Evolutionary conservation across 306 rosid genomes (phyloP).

Genomic region (Urtica urens): DNA sequence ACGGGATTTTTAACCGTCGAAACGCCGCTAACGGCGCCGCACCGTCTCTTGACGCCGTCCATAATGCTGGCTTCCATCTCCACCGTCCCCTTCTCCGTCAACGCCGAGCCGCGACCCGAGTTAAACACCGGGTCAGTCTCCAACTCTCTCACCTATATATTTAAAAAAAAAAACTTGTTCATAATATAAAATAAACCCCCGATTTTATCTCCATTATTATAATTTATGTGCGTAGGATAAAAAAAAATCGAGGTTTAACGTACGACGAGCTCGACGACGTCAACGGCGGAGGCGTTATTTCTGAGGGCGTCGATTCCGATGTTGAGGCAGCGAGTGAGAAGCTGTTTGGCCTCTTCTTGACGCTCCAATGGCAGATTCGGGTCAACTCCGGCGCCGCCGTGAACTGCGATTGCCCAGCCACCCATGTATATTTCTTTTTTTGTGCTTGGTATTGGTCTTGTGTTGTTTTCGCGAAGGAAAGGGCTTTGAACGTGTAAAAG

Average conservation of each 20-base stretch:
- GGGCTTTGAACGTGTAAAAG: neutral
- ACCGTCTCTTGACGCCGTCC: constrained; percentile 78
- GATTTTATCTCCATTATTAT: neutral
- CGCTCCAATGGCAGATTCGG: constrained; percentile 76
- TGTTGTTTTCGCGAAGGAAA: neutral
- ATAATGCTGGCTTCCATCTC: constrained; percentile 97
- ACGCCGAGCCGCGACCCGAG: constrained; percentile 89
- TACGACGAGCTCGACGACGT: constrained; percentile 91
- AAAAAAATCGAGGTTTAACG: constrained; percentile 12
- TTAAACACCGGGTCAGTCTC: constrained; percentile 82
- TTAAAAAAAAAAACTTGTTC: neutral
- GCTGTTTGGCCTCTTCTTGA: constrained; percentile 75
- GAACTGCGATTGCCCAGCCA: constrained; percentile 90
- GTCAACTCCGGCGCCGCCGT: constrained; percentile 99
- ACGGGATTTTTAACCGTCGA: constrained; percentile 73
- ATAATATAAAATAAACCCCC: neutral
- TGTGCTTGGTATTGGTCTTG: neutral
- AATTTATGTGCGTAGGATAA: neutral
- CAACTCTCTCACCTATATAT: constrained; percentile 52
- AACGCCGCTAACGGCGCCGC: constrained; percentile 88
- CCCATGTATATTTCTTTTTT: constrained; percentile 24
- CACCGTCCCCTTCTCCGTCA: constrained; percentile 70
- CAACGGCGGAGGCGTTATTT: constrained; percentile 56
- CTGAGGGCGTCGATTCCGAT: constrained; percentile 79
- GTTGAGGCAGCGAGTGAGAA: constrained; percentile 70